Evolutionary conservation across 2,329 filamentous ascomycete genomes (phyloP).

Genomic region (Falciphora oryzae): DNA sequence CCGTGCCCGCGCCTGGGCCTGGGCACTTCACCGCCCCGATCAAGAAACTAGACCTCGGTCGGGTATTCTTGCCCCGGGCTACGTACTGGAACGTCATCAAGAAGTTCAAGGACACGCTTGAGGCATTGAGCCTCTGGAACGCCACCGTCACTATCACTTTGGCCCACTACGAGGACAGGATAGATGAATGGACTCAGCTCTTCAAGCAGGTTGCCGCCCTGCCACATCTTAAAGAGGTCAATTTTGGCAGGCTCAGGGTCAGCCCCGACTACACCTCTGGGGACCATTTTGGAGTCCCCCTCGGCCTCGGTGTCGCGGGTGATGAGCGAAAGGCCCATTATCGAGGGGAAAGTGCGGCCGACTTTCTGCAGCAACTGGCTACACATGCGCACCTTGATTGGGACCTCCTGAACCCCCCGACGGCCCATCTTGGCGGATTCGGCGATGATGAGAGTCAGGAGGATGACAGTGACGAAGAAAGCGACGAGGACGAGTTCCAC

Average conservation of each 20-base stretch:
- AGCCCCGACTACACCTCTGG: not conserved
- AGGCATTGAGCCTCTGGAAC: constrained; percentile 5
- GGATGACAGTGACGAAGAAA: not conserved
- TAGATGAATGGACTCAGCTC: not conserved
- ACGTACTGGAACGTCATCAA: not conserved
- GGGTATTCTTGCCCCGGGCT: not conserved
- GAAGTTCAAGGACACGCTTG: constrained; percentile 6
- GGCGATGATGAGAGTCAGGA: not conserved
- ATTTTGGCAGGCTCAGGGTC: not conserved
- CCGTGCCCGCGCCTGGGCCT: not conserved
- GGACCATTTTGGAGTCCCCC: too few relatives aligned
- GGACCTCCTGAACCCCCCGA: not conserved
- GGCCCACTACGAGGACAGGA: not conserved
- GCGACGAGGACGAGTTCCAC: not conserved
- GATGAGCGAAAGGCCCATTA: not conserved
- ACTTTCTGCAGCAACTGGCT: constrained; percentile 3
- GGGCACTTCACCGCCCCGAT: constrained; percentile 2
- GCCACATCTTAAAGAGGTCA: constrained; percentile 3
- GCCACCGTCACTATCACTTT: not conserved
- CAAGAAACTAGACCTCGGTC: constrained; percentile 6
- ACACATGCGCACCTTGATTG: not conserved
- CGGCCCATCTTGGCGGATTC: not conserved
- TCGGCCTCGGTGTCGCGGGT: not conserved
- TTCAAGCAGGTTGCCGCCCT: constrained; percentile 5
- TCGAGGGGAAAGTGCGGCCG: not conserved